Percentiles rank a stretch among this genome's conserved stretches.
Conservation (phyloP, 1,284 basidiomycete genomes). For the Singerocomus inundabilis region DNA sequence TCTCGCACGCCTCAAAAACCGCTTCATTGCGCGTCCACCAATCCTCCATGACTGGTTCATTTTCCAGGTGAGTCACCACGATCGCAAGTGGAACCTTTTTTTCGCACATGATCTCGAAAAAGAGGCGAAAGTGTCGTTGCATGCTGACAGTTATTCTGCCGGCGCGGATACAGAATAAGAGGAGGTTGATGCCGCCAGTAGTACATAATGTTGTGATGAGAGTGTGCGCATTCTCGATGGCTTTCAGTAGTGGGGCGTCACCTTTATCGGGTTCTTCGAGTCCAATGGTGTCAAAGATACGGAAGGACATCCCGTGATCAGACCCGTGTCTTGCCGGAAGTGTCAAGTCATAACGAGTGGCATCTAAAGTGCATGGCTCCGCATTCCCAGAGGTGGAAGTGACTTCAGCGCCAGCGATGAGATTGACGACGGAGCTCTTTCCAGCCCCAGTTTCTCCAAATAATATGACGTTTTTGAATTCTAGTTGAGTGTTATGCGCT, state of each 20-base stretch:
- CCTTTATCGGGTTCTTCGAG: not conserved
- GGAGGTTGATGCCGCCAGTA: slow-evolving; percentile 35
- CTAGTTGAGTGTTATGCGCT: no score
- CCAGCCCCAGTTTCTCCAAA: no score
- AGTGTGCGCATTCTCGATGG: no score
- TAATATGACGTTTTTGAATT: no score
- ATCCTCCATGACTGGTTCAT: slow-evolving; percentile 24
- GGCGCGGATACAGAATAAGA: slow-evolving; percentile 40
- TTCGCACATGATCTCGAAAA: slow-evolving; percentile 35
- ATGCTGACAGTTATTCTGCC: slow-evolving; percentile 33
- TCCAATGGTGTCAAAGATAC: not conserved
- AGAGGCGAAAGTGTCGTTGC: slow-evolving; percentile 39
- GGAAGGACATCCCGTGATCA: not conserved
- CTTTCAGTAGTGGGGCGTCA: not conserved
- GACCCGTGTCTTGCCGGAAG: no score
- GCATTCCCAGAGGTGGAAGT: no score
- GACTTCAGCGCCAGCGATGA: no score
- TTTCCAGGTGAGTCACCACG: slow-evolving; percentile 40
- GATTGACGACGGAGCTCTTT: no score
- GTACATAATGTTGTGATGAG: not conserved
- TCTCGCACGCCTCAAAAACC: slow-evolving; percentile 22
- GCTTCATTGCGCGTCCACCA: slow-evolving; percentile 32
- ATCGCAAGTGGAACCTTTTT: slow-evolving; percentile 36
- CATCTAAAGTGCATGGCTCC: no score
- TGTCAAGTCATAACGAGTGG: no score